These are phyloP conservation scores for Phytophthora kernoviae DNA, from an alignment of 352 stramenopile species.

Conservation along the genomic window DNA sequence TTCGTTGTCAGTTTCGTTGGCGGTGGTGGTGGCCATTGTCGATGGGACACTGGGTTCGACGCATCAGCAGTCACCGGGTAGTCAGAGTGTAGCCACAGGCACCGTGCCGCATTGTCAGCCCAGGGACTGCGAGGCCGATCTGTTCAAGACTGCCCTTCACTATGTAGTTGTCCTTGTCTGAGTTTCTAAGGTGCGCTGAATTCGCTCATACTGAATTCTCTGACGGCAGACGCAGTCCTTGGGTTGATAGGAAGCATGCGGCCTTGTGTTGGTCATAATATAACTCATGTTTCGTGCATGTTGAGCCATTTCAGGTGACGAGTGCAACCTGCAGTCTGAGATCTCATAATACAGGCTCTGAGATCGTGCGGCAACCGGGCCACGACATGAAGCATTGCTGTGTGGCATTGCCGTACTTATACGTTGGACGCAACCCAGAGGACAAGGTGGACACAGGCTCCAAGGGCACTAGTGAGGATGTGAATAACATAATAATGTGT, in stretches of 20 bases:
- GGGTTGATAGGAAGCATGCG: no score
- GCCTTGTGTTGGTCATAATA: no score
- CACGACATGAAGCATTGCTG: neutral
- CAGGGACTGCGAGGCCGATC: conserved; percentile 62
- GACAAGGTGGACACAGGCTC: neutral
- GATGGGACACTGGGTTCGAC: conserved; percentile 47
- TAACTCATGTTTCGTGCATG: no score
- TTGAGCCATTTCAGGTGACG: no score
- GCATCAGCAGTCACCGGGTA: conserved; percentile 44
- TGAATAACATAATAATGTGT: no score
- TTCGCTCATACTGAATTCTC: no score
- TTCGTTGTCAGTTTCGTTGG: conserved; percentile 21
- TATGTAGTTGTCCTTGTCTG: conserved; percentile 63
- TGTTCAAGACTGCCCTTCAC: conserved; percentile 31
- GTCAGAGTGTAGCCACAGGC: conserved; percentile 65
- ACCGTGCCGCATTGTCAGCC: conserved; percentile 56
- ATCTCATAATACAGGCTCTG: neutral
- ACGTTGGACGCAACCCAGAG: neutral
- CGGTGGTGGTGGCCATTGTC: conserved; percentile 26
- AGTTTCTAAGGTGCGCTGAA: no score
- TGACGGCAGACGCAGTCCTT: no score
- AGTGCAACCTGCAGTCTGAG: neutral
- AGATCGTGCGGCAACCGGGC: no score
- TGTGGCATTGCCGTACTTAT: neutral
- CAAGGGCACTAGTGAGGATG: no score